Evolutionary conservation across 2,329 filamentous ascomycete species (phyloP), one percentile per base, ranked within the genome.

Genomic region (Fusarium praegraminearum): DNA sequence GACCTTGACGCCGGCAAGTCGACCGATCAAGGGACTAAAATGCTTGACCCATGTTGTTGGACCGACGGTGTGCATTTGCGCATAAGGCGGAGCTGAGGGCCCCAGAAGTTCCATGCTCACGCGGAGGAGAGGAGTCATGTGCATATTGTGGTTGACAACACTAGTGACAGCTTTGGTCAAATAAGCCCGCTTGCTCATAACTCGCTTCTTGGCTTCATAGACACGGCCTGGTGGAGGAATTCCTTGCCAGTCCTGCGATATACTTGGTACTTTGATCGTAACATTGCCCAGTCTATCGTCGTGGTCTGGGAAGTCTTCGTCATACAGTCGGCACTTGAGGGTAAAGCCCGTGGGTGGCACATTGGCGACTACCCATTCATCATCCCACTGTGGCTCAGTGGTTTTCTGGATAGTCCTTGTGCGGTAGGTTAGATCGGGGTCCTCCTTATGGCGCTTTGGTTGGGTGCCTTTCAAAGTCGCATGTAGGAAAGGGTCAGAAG

Each of bases 201-300:
- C 88, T 52, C 92, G 89, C 82, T 96, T 97, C 84, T 92, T 94
- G 59, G 96, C 88, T 55, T 89, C 85, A 76, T 89, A 96, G 16
- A 83, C 80, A 64, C 89, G 83, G 4, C 81, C 83, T 0, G 82
- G 81, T 4, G 90, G 84, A 6, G 86, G 85, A 52, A 94, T 86
- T 0, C 92, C 92, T 11, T 81, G 73, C 93, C 93, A 97, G 40
- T 85, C 78, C 43, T 91, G 88, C 49, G 83, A 83, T 9, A 97
- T 77, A 3, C 80, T 76, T 13, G 84, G 80, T 0, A 92, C 88
- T 20, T 86, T 80, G 56, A 97, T 83, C 47, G 93, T 93, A 5
- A 93, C 93, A 75, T 96, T 97, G 13, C 95, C 95, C 22, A 98
- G 85, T 28, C 93, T 87, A 80, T 98, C 95, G 76, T 98, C 92